Evolutionary conservation across 2,329 filamentous ascomycete species (phyloP).

Genomic region (Fusarium stilboides): DNA sequence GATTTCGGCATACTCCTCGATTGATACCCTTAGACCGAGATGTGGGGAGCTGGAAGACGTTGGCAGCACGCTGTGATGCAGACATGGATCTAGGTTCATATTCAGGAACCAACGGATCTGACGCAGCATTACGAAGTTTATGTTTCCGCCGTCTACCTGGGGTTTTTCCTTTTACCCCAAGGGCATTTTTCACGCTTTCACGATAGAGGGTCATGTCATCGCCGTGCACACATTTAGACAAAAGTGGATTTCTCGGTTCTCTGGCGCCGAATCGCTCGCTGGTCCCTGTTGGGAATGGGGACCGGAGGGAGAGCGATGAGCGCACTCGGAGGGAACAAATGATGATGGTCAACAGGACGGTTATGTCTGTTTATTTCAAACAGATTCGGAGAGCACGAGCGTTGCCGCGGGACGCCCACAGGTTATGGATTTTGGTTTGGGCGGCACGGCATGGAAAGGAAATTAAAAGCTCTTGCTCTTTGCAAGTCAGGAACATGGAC

Average conservation of each 20-base stretch:
- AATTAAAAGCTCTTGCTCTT: conserved; percentile 53
- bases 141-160: conserved; percentile 58
- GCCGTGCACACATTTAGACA: conserved; percentile 70
- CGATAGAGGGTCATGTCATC: conserved; percentile 63
- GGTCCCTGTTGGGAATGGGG: conserved; percentile 53
- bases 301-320: conserved; percentile 54
- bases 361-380: conserved; percentile 54
- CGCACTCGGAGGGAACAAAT: conserved; percentile 52
- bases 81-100: conserved; percentile 51
- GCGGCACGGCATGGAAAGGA: conserved; percentile 53
- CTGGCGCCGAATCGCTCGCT: conserved; percentile 60
- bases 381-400: conserved; percentile 55
- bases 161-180: conserved; percentile 52
- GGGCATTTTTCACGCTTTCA: conserved; percentile 60
- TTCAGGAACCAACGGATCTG: conserved; percentile 51
- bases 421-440: conserved; percentile 58
- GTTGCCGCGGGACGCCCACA: conserved; percentile 56
- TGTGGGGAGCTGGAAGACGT: conserved; percentile 58
- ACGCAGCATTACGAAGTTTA: conserved; percentile 56
- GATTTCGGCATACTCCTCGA: conserved; percentile 60
- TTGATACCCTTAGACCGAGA: conserved; percentile 64
- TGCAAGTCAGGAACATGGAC: conserved; percentile 51
- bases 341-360: conserved; percentile 54
- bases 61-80: conserved; percentile 57
- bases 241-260: conserved; percentile 77